Percentiles rank a stretch among this genome's conserved stretches.
Evolutionary conservation across 2,329 filamentous ascomycete species (phyloP).

Genomic region (Fusarium sacchari): DNA sequence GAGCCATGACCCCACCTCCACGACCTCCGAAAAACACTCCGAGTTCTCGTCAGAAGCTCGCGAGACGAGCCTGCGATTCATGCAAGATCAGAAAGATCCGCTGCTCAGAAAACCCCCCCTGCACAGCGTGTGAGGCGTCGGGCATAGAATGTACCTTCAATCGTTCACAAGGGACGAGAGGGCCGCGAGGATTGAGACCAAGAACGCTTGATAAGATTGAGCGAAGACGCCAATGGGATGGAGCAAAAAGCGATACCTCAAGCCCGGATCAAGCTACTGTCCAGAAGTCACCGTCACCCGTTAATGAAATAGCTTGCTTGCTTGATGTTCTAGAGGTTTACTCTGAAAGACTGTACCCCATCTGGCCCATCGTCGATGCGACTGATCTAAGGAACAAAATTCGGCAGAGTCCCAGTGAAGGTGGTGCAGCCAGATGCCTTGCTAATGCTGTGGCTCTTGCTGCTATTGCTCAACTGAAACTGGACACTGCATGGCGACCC

Average conservation of each 20-base stretch:
- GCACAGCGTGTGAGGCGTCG: slow-evolving; percentile 55
- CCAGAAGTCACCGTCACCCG: slow-evolving; percentile 16
- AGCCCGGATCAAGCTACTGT: slow-evolving; percentile 1
- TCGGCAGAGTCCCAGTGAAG: slow-evolving; percentile 42
- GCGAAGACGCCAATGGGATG: slow-evolving; percentile 28
- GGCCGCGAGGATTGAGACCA: slow-evolving; percentile 57
- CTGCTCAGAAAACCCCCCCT: slow-evolving; percentile 59
- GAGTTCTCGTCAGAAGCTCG: slow-evolving; percentile 33
- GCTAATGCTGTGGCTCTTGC: slow-evolving; percentile 59
- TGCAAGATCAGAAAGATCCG: slow-evolving; percentile 65
- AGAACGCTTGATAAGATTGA: slow-evolving; percentile 56
- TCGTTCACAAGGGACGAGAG: slow-evolving; percentile 55
- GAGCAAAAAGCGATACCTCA: slow-evolving; percentile 7
- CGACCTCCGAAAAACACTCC: slow-evolving; percentile 31
- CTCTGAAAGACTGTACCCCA: slow-evolving; percentile 60
- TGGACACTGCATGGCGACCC: slow-evolving; percentile 47
- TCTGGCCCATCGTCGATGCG: slow-evolving; percentile 62
- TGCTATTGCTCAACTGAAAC: slow-evolving; percentile 59
- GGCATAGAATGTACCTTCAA: slow-evolving; percentile 62
- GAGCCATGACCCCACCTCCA: slow-evolving; percentile 32
- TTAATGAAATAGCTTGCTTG: slow-evolving; percentile 42
- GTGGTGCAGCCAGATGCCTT: slow-evolving; percentile 52
- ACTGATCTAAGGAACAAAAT: slow-evolving; percentile 54
- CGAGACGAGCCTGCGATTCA: slow-evolving; percentile 57
- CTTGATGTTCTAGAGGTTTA: slow-evolving; percentile 54